These are phyloP conservation scores for Aphanocladium album DNA, from an alignment of 2,329 filamentous ascomycete species.

Conservation along the genomic window DNA sequence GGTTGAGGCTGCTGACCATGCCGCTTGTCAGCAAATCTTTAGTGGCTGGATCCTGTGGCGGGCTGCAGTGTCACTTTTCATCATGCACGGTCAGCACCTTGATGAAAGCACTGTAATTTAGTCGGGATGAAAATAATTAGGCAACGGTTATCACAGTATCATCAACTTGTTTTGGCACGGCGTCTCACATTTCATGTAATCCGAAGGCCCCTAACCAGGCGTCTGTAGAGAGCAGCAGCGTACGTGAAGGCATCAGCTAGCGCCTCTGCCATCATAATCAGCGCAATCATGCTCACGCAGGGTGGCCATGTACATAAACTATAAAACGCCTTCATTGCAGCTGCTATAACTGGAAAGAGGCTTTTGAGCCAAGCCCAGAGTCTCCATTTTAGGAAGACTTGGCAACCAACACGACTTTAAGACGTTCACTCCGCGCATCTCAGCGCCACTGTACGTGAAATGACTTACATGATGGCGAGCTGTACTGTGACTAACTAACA, in stretches of 20 bases:
- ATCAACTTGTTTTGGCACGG: neutral
- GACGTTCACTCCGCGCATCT: no score
- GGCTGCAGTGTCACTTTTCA: neutral
- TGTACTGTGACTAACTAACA: no score
- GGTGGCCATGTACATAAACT: neutral
- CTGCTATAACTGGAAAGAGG: no score
- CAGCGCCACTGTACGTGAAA: no score
- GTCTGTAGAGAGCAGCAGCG: no score
- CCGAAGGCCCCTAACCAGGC: neutral
- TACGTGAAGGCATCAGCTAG: neutral
- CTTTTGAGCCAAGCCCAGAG: no score
- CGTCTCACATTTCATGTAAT: neutral
- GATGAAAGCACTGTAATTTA: neutral
- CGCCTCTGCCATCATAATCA: neutral
- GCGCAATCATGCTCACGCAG: neutral
- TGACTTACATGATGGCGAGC: no score
- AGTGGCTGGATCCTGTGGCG: neutral
- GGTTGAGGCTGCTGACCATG: neutral
- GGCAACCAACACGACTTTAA: no score
- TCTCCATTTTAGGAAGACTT: no score
- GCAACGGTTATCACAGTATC: no score
- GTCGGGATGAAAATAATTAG: no score
- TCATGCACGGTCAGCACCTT: slow-evolving; percentile 1
- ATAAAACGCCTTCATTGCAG: no score
- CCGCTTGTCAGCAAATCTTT: neutral